Evolutionary conservation across 1,284 basidiomycete genomes (phyloP), one percentile per base, ranked within the genome.

Genomic region (Cutaneotrichosporon sp.): DNA sequence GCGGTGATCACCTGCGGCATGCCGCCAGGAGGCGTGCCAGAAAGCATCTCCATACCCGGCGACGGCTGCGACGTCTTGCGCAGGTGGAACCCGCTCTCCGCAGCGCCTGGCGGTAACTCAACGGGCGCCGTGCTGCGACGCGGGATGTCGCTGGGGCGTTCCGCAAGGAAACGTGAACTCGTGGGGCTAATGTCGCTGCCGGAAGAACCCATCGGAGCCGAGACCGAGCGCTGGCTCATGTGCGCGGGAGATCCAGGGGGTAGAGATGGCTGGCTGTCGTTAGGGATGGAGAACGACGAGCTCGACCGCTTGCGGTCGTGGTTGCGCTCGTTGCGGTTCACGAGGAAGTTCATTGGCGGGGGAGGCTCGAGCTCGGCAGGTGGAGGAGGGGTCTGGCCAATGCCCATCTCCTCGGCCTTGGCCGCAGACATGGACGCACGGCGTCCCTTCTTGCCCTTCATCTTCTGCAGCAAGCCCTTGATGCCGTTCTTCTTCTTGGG

Each of bases 301-400:
- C 61, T 68, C 46, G 59, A 68, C 17, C 61, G 60, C 51, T 64
- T 60, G 52, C 64, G 68, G 54, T 49, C 60, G 50, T 63, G 61
- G 17, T 62, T 54, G 8, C 64, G 49, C 39, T 67, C 64, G 10
- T 63, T 60, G 15, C 86, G 80, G 39, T 83, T 81, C 2, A 90
- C 86, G 36, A 92, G 80, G 74, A 89, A 90, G 0, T 87, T 87
- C 52, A 92, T 69, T 2, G 88, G 85, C 4, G 90, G 90, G 4
- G 90, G 90, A 1, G 90, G 90, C 2, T 86, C 84, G 35, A 92
- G 77, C 56, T 62, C 40, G 54, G 61, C 15, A 30, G 26, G 7
- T n/a, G n/a, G n/a, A 10, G 26, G 26, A 30, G 26, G 26, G 26
- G 26, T 10, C 26, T 30, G 26, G 78, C 69, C 65, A 87, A 84